A percentile compares a stretch with the other conserved stretches of the same genome.
phyloP scores from a whole-genome alignment of 495 filamentous ascomycete genomes.

The Penicillium riverlandense region DNA sequence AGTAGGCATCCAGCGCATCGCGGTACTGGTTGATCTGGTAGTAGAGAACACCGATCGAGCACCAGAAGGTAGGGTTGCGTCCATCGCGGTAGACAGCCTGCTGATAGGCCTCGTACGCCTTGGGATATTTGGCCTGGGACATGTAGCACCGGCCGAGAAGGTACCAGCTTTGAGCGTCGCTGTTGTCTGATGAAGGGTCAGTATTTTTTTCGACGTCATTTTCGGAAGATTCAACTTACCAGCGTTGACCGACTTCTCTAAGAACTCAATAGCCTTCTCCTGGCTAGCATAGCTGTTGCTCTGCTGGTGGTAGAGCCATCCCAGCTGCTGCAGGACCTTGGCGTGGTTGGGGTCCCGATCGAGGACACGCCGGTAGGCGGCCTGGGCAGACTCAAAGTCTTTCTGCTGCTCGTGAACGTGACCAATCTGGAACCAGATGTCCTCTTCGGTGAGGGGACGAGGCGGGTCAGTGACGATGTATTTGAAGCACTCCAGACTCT shows the following conservation, averaged over 20 bases:
- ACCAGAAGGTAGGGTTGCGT: constrained; percentile 99
- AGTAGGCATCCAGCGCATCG: constrained; percentile 97
- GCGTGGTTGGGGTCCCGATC: constrained; percentile 94
- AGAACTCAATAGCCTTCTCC: constrained; percentile 91
- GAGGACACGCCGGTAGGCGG: constrained; percentile 85
- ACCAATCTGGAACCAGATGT: constrained; percentile 99
- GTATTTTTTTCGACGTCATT: not conserved
- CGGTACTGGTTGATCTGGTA: constrained; percentile 99
- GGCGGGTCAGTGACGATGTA: constrained; percentile 95
- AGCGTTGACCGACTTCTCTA: constrained; percentile 93
- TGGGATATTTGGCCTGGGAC: constrained; percentile 98
- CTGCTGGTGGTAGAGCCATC: constrained; percentile 96
- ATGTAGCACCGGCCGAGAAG: constrained; percentile 97
- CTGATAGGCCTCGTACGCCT: constrained; percentile 98
- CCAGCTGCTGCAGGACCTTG: constrained; percentile 96
- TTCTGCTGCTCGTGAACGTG: constrained; percentile 99
- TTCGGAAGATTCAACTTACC: constrained; percentile 49
- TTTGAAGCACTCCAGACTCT: constrained; percentile 96
- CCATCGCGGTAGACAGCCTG: constrained; percentile 98
- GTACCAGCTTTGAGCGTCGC: constrained; percentile 97
- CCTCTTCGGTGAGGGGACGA: constrained; percentile 88
- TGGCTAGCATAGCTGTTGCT: constrained; percentile 83
- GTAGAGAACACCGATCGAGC: constrained; percentile 97
- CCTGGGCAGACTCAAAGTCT: constrained; percentile 89
- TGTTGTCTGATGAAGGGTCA: constrained; percentile 55